Percentiles rank a stretch among this genome's conserved stretches.
phyloP scores from a whole-genome alignment of 352 stramenopile species.

The Phytophthora quininea region DNA sequence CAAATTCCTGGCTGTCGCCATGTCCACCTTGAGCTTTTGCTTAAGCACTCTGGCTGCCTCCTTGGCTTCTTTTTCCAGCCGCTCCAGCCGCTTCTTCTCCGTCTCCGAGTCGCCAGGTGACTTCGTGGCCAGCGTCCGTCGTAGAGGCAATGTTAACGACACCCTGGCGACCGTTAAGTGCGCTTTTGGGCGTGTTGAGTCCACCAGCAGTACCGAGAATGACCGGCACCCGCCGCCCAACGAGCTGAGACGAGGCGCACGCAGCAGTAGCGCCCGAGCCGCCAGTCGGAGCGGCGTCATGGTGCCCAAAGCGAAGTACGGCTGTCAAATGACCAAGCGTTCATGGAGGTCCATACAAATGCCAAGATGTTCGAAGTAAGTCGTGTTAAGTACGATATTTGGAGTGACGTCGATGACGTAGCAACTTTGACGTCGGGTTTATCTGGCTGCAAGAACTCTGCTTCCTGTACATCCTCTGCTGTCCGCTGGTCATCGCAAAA shows the following conservation, averaged over 20 bases:
- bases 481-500: neutral
- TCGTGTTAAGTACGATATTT: conserved; percentile 4
- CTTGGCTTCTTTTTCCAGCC: conserved; percentile 26
- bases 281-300: conserved; percentile 11
- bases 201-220: conserved; percentile 20
- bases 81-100: conserved; percentile 13
- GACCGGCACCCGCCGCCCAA: neutral
- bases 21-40: conserved; percentile 55
- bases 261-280: conserved; percentile 3
- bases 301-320: neutral
- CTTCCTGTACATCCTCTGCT: neutral
- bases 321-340: neutral
- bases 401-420: neutral
- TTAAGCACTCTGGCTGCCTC: conserved; percentile 45
- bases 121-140: conserved; percentile 15
- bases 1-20: conserved; percentile 52
- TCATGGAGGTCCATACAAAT: neutral
- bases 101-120: conserved; percentile 9
- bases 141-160: conserved; percentile 1
- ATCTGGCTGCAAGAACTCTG: too few species aligned
- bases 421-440: too few species aligned
- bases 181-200: neutral
- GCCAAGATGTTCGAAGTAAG: neutral
- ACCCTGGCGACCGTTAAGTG: neutral
- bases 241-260: neutral